Evolutionary conservation across 495 filamentous ascomycete species (phyloP), one percentile per base, ranked within the genome.

Genomic region (Alectoria sarmentosa): DNA sequence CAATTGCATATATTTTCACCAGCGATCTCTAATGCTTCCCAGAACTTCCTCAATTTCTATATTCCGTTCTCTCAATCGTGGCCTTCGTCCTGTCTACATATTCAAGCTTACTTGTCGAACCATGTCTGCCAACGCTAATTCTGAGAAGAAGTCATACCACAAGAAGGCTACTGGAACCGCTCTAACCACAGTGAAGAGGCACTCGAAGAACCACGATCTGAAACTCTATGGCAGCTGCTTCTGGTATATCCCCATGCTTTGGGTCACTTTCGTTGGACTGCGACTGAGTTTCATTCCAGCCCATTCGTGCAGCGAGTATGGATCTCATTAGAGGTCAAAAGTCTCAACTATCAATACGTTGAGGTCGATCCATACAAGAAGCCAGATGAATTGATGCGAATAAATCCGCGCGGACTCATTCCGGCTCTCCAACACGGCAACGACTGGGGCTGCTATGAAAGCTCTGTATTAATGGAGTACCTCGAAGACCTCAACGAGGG

Each of bases 231-330:
- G 91, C 54, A 90, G 88, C 71, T 95, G 91, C 76, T 96, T 96
- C 74, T 96, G 92, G 91, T 93, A 74, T 73, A 85, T 78, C 26
- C 19, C 38, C 44, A 69, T 42, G 48, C 54, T 64, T 65, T 21
- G 17, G 26, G 15, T 15, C 21, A 34, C 17, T 10, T 30, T 23
- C 32, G 60, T 38, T 23, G 13, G n/a, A n/a, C 39, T 32, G 38
- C 30, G 28, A 59, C 75, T 77, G 58, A 77, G 44, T 30, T 44
- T 37, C 41, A 30, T 44, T 41, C 32, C 61, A 86, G 83, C 71
- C 86, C 87, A 7, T 96, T 96, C 74, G 91, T 94, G 3, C 92
- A 97, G 75, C 87, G 93, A 17, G 91, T 96, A 26, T 98, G 93
- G 93, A 96, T 98, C 67, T 87, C 93, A 10, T 79, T 98, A n/a